These are phyloP conservation scores for Colletotrichum sp. DNA, from an alignment of 2,329 filamentous ascomycete genomes.

Conservation along the genomic window DNA sequence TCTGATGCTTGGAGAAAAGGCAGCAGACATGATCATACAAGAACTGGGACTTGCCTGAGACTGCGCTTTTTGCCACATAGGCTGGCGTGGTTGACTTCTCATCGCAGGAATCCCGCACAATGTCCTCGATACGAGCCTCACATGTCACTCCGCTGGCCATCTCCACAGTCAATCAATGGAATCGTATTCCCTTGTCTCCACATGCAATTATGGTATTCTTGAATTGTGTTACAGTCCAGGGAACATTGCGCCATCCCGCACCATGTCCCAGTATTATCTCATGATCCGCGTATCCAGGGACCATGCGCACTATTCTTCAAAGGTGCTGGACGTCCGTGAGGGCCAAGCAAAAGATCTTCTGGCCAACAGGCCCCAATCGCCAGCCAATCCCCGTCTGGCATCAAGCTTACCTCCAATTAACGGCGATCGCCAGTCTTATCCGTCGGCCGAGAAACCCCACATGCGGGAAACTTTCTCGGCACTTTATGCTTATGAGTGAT, in stretches of 20 bases:
- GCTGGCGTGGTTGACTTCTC: neutral
- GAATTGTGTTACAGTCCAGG: neutral
- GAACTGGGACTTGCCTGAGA: conserved; percentile 32
- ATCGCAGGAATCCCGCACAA: neutral
- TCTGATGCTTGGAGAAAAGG: conserved; percentile 49
- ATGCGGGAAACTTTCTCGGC: neutral
- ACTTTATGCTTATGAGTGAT: neutral
- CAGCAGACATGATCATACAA: conserved; percentile 42
- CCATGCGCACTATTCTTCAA: neutral
- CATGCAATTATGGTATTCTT: neutral
- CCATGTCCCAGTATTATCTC: neutral
- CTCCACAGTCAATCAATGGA: neutral
- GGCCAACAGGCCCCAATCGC: neutral
- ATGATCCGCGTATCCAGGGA: neutral
- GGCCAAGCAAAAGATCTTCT: neutral
- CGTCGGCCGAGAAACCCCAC: neutral
- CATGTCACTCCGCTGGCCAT: neutral
- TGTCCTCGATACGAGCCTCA: neutral
- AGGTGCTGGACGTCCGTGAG: neutral
- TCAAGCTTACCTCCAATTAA: neutral
- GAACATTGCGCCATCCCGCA: neutral
- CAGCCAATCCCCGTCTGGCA: neutral
- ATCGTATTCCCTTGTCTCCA: neutral
- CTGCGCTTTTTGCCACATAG: neutral
- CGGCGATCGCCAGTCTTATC: neutral